Conservation (phyloP, 2,329 filamentous ascomycete genomes). For the Fusarium sp. region DNA sequence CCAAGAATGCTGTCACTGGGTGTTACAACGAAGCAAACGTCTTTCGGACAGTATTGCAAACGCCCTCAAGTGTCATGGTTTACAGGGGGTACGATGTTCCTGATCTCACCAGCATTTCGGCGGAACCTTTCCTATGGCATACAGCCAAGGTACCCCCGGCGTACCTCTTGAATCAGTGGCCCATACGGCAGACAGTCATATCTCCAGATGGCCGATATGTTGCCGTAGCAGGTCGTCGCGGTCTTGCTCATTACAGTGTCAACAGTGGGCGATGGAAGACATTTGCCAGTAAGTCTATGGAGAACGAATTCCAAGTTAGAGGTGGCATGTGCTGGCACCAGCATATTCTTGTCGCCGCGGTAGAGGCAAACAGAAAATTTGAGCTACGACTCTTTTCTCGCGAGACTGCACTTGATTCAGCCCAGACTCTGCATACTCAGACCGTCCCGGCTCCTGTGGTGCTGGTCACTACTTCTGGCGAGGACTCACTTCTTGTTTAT, state of each 20-base stretch:
- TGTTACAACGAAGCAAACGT: constrained; percentile 94
- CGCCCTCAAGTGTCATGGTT: constrained; percentile 86
- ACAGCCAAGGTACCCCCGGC: constrained; percentile 84
- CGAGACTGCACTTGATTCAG: constrained; percentile 80
- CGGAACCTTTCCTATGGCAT: constrained; percentile 95
- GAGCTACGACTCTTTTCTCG: constrained; percentile 94
- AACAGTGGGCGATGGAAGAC: constrained; percentile 96
- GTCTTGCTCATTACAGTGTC: constrained; percentile 94
- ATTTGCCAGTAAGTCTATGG: constrained; percentile 81
- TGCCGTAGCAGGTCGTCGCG: constrained; percentile 92
- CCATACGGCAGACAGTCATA: constrained; percentile 85
- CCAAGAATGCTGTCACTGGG: constrained; percentile 89
- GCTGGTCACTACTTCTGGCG: constrained; percentile 86
- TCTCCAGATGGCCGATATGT: constrained; percentile 94
- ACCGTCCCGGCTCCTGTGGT: constrained; percentile 87
- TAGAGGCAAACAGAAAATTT: constrained; percentile 85
- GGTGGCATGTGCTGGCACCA: constrained; percentile 99
- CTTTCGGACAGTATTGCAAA: constrained; percentile 88
- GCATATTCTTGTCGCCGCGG: constrained; percentile 90
- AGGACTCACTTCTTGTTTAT: constrained; percentile 95
- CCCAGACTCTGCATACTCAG: constrained; percentile 80
- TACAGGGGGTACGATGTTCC: constrained; percentile 94
- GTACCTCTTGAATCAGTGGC: constrained; percentile 94
- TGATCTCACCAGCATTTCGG: constrained; percentile 90
- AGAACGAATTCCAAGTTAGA: constrained; percentile 91